A percentile compares a stretch with the other conserved stretches of the same genome.
Conservation (phyloP, 768 basidiomycete species). For the Pisolithus sp. region DNA sequence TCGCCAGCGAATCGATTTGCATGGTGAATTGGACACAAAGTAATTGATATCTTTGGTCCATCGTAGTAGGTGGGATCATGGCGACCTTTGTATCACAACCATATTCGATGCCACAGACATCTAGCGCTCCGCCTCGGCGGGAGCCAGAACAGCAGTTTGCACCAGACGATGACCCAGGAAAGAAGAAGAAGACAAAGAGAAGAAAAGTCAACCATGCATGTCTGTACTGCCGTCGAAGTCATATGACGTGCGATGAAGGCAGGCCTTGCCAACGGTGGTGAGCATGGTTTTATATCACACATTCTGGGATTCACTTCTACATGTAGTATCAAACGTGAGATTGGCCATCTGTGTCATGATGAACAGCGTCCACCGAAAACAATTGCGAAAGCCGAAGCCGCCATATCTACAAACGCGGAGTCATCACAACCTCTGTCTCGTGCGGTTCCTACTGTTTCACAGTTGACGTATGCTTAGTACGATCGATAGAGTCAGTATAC, state of each 20-base stretch:
- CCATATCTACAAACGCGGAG: conserved; percentile 24
- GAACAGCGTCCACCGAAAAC: conserved; percentile 55
- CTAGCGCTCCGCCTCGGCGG: conserved; percentile 8
- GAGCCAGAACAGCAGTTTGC: conserved; percentile 19
- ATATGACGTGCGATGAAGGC: conserved; percentile 89
- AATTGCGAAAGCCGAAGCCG: conserved; percentile 37
- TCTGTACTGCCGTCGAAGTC: conserved; percentile 86
- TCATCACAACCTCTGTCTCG: conserved; percentile 28
- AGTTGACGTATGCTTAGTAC: neutral
- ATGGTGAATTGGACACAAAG: neutral
- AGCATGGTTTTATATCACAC: conserved; percentile 25
- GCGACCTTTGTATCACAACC: conserved; percentile 24
- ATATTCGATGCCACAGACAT: conserved; percentile 16
- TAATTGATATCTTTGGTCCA: neutral
- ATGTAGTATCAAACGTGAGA: conserved; percentile 88
- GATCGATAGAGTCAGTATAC: conserved; percentile 19
- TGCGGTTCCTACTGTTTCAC: conserved; percentile 4
- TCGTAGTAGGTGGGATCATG: conserved; percentile 11
- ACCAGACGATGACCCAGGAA: conserved; percentile 29
- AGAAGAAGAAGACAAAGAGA: conserved; percentile 52
- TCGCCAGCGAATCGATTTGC: neutral
- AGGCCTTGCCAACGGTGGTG: conserved; percentile 91
- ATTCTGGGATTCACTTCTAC: conserved; percentile 5
- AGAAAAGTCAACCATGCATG: conserved; percentile 92
- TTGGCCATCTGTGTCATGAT: conserved; percentile 90